phyloP scores from a whole-genome alignment of 2,329 filamentous ascomycete genomes.

The Colletotrichum sp. region DNA sequence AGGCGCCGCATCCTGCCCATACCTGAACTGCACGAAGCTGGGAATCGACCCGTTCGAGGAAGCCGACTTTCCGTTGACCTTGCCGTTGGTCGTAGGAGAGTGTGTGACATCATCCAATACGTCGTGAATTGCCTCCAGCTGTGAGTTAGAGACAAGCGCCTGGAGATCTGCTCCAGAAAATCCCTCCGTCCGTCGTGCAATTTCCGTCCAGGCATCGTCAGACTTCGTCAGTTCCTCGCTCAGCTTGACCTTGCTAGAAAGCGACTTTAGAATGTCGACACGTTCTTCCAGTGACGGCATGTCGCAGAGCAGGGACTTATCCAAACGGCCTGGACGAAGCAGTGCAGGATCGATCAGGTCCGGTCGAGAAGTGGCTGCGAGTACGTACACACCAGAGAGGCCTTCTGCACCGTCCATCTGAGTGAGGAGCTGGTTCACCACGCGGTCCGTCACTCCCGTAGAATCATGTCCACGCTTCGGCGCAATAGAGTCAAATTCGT shows the following conservation, averaged over 20 bases:
- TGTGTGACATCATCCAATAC: slow-evolving; percentile 66
- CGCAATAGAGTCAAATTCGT: slow-evolving; percentile 97
- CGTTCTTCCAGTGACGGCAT: slow-evolving; percentile 83
- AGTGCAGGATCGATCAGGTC: slow-evolving; percentile 96
- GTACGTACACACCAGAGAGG: slow-evolving; percentile 90
- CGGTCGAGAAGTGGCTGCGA: slow-evolving; percentile 91
- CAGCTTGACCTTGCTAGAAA: slow-evolving; percentile 83
- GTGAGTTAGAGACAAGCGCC: slow-evolving; percentile 93
- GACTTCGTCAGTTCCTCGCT: slow-evolving; percentile 66
- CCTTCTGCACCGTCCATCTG: slow-evolving; percentile 99
- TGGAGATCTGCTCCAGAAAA: slow-evolving; percentile 96
- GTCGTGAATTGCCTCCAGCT: slow-evolving; percentile 96
- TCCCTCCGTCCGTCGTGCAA: slow-evolving; percentile 82
- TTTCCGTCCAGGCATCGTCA: slow-evolving; percentile 66
- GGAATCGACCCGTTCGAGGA: slow-evolving; percentile 36
- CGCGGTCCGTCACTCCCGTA: slow-evolving; percentile 97
- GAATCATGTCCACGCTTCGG: slow-evolving; percentile 97
- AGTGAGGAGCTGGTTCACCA: slow-evolving; percentile 96
- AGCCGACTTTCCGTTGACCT: slow-evolving; percentile 30
- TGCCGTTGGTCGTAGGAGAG: slow-evolving; percentile 36
- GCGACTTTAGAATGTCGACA: slow-evolving; percentile 83
- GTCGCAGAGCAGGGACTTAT: slow-evolving; percentile 92
- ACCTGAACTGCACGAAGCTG: slow-evolving; percentile 84
- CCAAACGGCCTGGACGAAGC: slow-evolving; percentile 86
- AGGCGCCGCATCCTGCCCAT: slow-evolving; percentile 63